Evolutionary conservation across 1,284 basidiomycete species (phyloP), one percentile per base, ranked within the genome.

Genomic region (Xerocomus nothofagi): DNA sequence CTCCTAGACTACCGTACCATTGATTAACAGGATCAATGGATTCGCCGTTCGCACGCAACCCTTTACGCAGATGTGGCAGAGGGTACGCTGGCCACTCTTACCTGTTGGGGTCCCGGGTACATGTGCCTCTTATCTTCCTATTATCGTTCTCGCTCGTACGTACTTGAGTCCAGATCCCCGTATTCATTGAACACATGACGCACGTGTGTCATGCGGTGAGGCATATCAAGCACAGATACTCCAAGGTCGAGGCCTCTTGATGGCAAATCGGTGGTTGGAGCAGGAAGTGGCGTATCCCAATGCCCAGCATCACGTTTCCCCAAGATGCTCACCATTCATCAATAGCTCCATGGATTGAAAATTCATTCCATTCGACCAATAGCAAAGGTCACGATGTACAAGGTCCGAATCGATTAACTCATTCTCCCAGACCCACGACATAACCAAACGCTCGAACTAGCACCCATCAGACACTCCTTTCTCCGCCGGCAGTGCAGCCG

Each of bases 71-170:
- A 40, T 34, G 58, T 39, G 61, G 47, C 53, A 53, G 41, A 63
- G 59, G 56, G 53, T 14, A 46, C 39, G 31, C 6, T 27, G 17
- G 24, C 30, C 39, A 39, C 53, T 37, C 48, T 34, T 24, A 17
- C 32, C 23, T 61, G 32, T 34, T 20, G 61, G 56, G 60, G 60
- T 61, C 48, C 44, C 32, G 33, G 40, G 39, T 27, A 21, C 60
- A 46, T 55, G 51, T 58, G 44, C 43, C 18, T 37, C 45, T 60
- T 61, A 59, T 59, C 58, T 40, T 21, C 37, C 29, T 31, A 29
- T 44, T 34, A 27, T 36, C 31, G 39, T 32, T 26, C 29, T 53
- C 5, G 20, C 14, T 39, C 39, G 37, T 62, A 60, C 49, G 46
- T 59, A 57, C 44, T 36, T 6, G 20, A 41, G 45, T 15, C 57